phyloP scores from a whole-genome alignment of 2,329 filamentous ascomycete species.

The Seiridium unicorne region DNA sequence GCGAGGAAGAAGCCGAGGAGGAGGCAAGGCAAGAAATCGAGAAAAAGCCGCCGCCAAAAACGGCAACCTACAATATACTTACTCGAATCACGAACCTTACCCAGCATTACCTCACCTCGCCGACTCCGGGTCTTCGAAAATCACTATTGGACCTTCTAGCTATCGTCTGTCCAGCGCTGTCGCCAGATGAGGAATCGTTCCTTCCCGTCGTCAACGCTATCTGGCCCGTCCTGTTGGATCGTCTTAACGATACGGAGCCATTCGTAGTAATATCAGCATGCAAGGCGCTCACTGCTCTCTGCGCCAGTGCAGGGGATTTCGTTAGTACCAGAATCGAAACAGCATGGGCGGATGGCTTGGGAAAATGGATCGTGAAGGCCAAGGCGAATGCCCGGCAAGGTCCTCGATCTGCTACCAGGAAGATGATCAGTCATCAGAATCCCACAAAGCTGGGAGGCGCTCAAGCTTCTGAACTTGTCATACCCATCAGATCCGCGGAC shows the following conservation, averaged over 20 bases:
- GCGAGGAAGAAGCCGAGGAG: conserved; percentile 21
- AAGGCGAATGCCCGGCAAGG: conserved; percentile 34
- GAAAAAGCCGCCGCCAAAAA: conserved; percentile 63
- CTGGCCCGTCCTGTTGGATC: conserved; percentile 78
- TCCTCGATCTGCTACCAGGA: background rate
- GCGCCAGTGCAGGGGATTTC: conserved; percentile 75
- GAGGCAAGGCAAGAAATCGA: conserved; percentile 30
- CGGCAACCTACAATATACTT: conserved; percentile 78
- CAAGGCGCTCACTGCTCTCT: conserved; percentile 66
- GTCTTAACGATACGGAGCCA: conserved; percentile 64
- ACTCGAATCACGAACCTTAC: conserved; percentile 79
- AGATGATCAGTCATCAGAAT: background rate
- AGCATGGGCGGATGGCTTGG: conserved; percentile 63
- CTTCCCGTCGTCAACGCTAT: conserved; percentile 85
- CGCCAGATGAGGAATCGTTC: conserved; percentile 77
- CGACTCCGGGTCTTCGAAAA: conserved; percentile 74
- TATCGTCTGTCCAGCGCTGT: conserved; percentile 70
- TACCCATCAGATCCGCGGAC: conserved; percentile 23
- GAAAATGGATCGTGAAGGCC: conserved; percentile 44
- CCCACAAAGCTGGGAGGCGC: background rate
- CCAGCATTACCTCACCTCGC: conserved; percentile 86
- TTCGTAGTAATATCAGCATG: conserved; percentile 71
- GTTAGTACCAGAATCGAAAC: conserved; percentile 72
- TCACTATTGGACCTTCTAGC: conserved; percentile 76
- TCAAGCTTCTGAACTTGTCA: conserved; percentile 14